Conservation (phyloP, 2,329 filamentous ascomycete species). For the Pseudopithomyces chartarum region DNA sequence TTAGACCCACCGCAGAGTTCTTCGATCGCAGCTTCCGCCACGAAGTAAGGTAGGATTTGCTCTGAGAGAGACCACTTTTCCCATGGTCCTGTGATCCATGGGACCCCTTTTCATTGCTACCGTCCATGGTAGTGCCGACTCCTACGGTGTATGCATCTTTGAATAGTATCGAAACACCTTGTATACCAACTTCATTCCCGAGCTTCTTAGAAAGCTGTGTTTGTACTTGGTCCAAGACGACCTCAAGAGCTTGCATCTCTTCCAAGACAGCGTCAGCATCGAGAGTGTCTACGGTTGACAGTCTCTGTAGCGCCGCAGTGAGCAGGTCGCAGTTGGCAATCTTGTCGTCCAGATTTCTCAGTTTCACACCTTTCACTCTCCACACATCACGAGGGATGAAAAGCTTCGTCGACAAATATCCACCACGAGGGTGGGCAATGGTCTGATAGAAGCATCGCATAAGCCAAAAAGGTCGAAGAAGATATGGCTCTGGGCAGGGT, state of each 20-base stretch:
- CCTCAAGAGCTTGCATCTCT: conserved; percentile 90
- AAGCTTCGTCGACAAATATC: conserved; percentile 87
- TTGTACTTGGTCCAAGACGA: conserved; percentile 85
- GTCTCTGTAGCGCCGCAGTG: conserved; percentile 83
- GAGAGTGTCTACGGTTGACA: conserved; percentile 81
- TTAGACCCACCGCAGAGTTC: conserved; percentile 67
- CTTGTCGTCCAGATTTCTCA: conserved; percentile 92
- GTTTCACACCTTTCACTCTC: conserved; percentile 90
- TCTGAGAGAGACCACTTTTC: conserved; percentile 42
- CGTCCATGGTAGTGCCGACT: conserved; percentile 29
- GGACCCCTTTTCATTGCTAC: conserved; percentile 30
- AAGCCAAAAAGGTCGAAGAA: conserved; percentile 96
- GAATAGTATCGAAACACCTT: conserved; percentile 74
- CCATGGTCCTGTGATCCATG: conserved; percentile 38
- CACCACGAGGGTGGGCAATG: conserved; percentile 86
- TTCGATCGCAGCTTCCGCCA: conserved; percentile 92
- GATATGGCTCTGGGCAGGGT: conserved; percentile 84
- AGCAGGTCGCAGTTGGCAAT: conserved; percentile 88
- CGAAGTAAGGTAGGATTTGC: conserved; percentile 79
- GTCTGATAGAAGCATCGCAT: conserved; percentile 95
- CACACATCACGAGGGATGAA: conserved; percentile 94
- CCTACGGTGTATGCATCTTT: conserved; percentile 63
- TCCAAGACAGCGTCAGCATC: conserved; percentile 92
- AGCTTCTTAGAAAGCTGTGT: conserved; percentile 77
- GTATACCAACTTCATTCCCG: conserved; percentile 89